Conservation (phyloP, 495 filamentous ascomycete genomes). For the Xylaria curta region DNA sequence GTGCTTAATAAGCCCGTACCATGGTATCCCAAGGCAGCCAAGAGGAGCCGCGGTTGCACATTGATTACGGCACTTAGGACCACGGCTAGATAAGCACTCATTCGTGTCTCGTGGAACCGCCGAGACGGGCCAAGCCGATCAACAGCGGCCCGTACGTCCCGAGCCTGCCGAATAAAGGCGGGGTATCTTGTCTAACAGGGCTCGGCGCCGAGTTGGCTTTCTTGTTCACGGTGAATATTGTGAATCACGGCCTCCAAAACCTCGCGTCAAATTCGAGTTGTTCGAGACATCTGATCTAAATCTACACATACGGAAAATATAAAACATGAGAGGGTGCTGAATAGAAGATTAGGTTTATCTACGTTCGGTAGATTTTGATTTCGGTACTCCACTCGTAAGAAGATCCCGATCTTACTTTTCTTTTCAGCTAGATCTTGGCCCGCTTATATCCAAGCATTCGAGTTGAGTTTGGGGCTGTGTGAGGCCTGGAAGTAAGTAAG, state of each 20-base stretch:
- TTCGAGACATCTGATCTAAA: too few species aligned
- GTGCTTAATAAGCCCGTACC: not conserved
- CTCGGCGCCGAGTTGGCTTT: slow-evolving; percentile 9
- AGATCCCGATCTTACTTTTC: too few species aligned
- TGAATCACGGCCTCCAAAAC: too few species aligned
- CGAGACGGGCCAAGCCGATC: slow-evolving; percentile 11
- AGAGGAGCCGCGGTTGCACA: not conserved
- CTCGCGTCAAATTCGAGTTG: too few species aligned
- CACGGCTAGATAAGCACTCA: not conserved
- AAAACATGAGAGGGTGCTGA: too few species aligned
- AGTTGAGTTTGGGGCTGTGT: not conserved
- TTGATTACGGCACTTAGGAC: not conserved
- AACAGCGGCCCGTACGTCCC: not conserved
- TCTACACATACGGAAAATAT: too few species aligned
- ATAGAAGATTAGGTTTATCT: too few species aligned
- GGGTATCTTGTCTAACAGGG: slow-evolving; percentile 5
- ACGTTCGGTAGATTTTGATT: too few species aligned
- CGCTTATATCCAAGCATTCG: not conserved
- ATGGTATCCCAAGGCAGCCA: not conserved
- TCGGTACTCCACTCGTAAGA: too few species aligned
- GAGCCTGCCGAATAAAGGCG: slow-evolving; percentile 2
- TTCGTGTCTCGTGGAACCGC: not conserved
- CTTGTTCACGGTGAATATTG: not conserved
- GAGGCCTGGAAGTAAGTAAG: not conserved
- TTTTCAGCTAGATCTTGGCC: not conserved